phyloP scores from a whole-genome alignment of 306 rosid species.

The Cucumis hystrix region DNA sequence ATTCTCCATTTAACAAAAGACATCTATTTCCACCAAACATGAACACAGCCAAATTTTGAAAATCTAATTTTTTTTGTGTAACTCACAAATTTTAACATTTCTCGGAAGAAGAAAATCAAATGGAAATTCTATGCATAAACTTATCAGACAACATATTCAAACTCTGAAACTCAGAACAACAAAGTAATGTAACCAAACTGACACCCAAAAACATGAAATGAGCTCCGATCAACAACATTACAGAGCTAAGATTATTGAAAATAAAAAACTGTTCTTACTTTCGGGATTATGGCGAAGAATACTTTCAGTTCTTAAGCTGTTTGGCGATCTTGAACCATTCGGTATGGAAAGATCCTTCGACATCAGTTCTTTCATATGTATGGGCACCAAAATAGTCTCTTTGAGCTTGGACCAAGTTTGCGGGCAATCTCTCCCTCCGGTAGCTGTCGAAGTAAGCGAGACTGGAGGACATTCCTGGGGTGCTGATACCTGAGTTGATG shows the following conservation, averaged over 20 bases:
- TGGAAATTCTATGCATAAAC: neutral
- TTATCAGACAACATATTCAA: neutral
- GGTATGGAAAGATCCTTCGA: conserved; percentile 21
- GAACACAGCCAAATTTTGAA: too few species aligned
- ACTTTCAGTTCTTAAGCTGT: conserved; percentile 7
- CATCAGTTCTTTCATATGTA: conserved; percentile 24
- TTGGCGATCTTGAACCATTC: conserved; percentile 35
- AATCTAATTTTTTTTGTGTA: neutral
- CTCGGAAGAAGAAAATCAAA: neutral
- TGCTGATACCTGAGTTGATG: conserved; percentile 42
- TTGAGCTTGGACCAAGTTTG: conserved; percentile 31
- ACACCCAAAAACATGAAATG: neutral
- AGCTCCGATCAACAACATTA: neutral
- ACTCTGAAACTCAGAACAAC: neutral
- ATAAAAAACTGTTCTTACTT: neutral
- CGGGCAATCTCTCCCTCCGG: conserved; percentile 59
- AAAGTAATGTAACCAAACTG: neutral
- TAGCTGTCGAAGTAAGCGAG: conserved; percentile 71
- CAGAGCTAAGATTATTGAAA: conserved; percentile 7
- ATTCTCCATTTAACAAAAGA: too few species aligned
- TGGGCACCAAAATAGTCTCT: conserved; percentile 30
- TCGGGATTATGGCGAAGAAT: neutral
- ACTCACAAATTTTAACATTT: neutral
- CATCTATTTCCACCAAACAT: too few species aligned
- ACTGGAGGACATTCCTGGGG: conserved; percentile 79